Percentiles rank a stretch among this genome's conserved stretches.
Evolutionary conservation across 2,329 filamentous ascomycete species (phyloP).

Genomic region (Graphilbum fragrans): DNA sequence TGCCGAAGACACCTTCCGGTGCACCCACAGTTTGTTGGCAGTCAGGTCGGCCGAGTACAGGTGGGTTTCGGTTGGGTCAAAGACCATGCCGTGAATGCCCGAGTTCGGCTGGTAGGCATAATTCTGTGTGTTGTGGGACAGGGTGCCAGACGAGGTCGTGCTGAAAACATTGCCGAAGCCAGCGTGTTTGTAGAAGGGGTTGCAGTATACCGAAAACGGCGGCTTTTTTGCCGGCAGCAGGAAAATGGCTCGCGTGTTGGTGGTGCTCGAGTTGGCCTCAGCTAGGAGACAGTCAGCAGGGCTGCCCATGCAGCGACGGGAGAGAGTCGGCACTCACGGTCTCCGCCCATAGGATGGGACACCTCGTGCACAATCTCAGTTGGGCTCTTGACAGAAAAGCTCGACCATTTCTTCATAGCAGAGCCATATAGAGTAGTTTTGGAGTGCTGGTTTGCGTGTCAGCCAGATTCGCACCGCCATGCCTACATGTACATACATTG

Average conservation of each 20-base stretch:
- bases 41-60: slow-evolving; percentile 70
- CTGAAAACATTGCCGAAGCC: slow-evolving; percentile 70
- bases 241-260: slow-evolving; percentile 84
- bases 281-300: slow-evolving; percentile 29
- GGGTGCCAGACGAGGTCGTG: slow-evolving; percentile 41
- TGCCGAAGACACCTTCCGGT: slow-evolving; percentile 42
- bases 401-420: slow-evolving; percentile 89
- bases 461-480: slow-evolving; percentile 4
- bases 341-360: slow-evolving; percentile 63
- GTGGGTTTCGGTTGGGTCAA: slow-evolving; percentile 60
- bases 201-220: slow-evolving; percentile 76
- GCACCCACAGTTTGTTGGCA: slow-evolving; percentile 74
- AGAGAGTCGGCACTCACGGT: slow-evolving; percentile 40
- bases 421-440: slow-evolving; percentile 81
- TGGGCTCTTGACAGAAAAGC: slow-evolving; percentile 63
- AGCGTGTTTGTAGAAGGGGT: slow-evolving; percentile 80
- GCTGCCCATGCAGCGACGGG: background rate
- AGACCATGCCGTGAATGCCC: slow-evolving; percentile 74
- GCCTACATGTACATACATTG: slow-evolving; percentile 49
- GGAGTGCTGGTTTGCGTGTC: slow-evolving; percentile 44
- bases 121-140: slow-evolving; percentile 56
- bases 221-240: slow-evolving; percentile 66
- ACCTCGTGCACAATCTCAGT: slow-evolving; percentile 63
- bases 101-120: slow-evolving; percentile 58
- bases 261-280: slow-evolving; percentile 53